phyloP scores from a whole-genome alignment of 2,329 filamentous ascomycete species.

The Penicillium hordei region DNA sequence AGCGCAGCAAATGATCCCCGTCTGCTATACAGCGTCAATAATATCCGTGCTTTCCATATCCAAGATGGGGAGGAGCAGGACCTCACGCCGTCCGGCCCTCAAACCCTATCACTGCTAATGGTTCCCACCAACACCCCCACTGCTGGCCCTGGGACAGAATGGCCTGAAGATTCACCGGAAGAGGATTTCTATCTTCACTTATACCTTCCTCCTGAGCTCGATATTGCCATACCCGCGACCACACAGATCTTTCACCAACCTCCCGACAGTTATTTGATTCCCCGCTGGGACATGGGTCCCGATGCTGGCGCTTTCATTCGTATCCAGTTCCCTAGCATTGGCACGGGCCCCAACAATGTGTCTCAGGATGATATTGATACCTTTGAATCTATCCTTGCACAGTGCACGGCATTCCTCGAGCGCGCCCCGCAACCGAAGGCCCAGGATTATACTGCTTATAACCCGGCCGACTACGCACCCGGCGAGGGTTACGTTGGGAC shows the following conservation, averaged over 20 bases:
- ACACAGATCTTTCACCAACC: conserved; percentile 98
- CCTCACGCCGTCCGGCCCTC: conserved; percentile 80
- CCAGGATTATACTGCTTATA: conserved; percentile 57
- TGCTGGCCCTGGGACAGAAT: conserved; percentile 56
- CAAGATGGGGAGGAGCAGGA: conserved; percentile 80
- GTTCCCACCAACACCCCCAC: conserved; percentile 77
- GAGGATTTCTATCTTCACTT: conserved; percentile 98
- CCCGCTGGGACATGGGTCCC: conserved; percentile 87
- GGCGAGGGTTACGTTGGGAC: conserved; percentile 71
- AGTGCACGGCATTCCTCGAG: conserved; percentile 94
- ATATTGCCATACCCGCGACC: conserved; percentile 87
- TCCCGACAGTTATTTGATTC: conserved; percentile 88
- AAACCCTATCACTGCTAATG: conserved; percentile 93
- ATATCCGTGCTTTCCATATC: conserved; percentile 88
- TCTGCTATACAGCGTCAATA: conserved; percentile 59
- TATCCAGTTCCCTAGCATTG: conserved; percentile 80
- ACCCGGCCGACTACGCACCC: conserved; percentile 75
- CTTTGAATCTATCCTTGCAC: conserved; percentile 96
- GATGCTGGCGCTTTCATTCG: conserved; percentile 88
- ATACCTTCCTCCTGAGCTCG: conserved; percentile 89
- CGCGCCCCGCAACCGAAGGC: conserved; percentile 64
- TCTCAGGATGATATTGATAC: conserved; percentile 92
- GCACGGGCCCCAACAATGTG: conserved; percentile 62
- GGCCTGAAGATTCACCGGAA: conserved; percentile 66
- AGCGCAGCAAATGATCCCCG: conserved; percentile 37